Percentiles rank a stretch among this genome's conserved stretches.
Conservation (phyloP, 345 rosid genomes). For the Cardamine occulta region DNA sequence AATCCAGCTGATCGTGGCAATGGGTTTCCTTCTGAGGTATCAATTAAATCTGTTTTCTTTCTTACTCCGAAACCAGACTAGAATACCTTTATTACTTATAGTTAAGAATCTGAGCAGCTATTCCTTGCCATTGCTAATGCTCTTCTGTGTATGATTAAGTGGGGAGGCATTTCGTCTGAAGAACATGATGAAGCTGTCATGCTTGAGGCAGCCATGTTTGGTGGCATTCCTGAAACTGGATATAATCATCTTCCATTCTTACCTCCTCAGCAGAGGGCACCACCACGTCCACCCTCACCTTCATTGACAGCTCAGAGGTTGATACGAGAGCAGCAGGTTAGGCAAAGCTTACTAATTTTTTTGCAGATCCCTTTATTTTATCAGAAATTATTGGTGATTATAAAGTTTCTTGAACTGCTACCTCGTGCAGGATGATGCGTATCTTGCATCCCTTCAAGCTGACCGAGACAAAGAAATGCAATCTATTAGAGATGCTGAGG, state of each 20-base stretch:
- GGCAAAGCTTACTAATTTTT: conserved; percentile 14
- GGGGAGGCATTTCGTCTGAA: conserved; percentile 99
- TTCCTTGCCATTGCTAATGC: conserved; percentile 17
- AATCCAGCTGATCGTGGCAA: conserved; percentile 54
- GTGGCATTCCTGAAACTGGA: conserved; percentile 91
- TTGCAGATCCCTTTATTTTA: background rate
- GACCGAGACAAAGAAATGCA: conserved; percentile 91
- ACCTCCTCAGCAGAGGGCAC: conserved; percentile 53
- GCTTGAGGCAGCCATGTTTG: conserved; percentile 99
- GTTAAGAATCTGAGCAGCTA: conserved; percentile 19
- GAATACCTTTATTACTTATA: background rate
- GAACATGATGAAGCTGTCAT: conserved; percentile 99
- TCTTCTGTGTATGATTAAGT: conserved; percentile 52
- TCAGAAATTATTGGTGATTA: conserved; percentile 2
- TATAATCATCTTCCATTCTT: conserved; percentile 49
- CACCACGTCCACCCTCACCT: conserved; percentile 88
- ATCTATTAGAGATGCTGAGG: conserved; percentile 86
- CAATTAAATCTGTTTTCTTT: background rate
- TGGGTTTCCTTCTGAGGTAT: conserved; percentile 71
- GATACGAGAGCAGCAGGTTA: conserved; percentile 98
- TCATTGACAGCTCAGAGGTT: conserved; percentile 91
- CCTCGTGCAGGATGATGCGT: conserved; percentile 86
- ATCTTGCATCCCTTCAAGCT: conserved; percentile 93
- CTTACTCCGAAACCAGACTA: background rate
- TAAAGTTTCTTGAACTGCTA: conserved; percentile 27